Evolutionary conservation across 2,329 filamentous ascomycete species (phyloP).

Genomic region (Paecilomyces formosus): DNA sequence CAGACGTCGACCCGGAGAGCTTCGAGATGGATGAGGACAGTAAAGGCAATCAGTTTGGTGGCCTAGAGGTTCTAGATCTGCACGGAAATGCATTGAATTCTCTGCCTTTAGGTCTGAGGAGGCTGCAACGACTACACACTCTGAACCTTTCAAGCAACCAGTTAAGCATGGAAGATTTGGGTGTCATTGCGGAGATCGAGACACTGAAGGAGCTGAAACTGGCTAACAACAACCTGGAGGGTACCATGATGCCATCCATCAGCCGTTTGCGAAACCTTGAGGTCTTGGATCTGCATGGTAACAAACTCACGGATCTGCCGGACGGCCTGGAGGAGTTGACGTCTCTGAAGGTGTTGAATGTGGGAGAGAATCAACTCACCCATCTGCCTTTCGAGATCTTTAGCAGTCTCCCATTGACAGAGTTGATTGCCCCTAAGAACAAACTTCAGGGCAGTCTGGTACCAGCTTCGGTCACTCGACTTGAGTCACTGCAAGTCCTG

Average conservation of each 20-base stretch:
- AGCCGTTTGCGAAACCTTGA: constrained; percentile 63
- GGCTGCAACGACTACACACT: constrained; percentile 65
- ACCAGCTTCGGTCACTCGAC: constrained; percentile 48
- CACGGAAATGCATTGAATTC: constrained; percentile 72
- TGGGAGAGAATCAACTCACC: constrained; percentile 71
- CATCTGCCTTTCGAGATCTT: constrained; percentile 64
- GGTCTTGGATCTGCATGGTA: constrained; percentile 71
- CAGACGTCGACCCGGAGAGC: constrained; percentile 55
- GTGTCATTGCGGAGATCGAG: constrained; percentile 65
- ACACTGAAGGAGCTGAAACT: constrained; percentile 73
- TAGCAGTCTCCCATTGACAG: constrained; percentile 60
- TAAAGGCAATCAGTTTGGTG: constrained; percentile 69
- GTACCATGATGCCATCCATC: constrained; percentile 58
- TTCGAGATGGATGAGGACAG: constrained; percentile 58
- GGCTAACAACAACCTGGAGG: constrained; percentile 67
- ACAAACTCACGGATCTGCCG: constrained; percentile 67
- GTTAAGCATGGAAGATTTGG: constrained; percentile 63
- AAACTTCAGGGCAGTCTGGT: constrained; percentile 67
- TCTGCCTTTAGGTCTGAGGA: constrained; percentile 68
- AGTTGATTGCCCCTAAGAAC: constrained; percentile 72
- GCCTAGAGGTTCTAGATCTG: constrained; percentile 71
- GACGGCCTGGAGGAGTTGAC: constrained; percentile 58
- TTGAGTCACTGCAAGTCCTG: constrained; percentile 63
- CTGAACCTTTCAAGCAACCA: constrained; percentile 83
- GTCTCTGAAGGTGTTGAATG: constrained; percentile 66